Base-by-base conservation (phyloP, 352 stramenopile genomes). In the Globisporangium cederbergense region DNA sequence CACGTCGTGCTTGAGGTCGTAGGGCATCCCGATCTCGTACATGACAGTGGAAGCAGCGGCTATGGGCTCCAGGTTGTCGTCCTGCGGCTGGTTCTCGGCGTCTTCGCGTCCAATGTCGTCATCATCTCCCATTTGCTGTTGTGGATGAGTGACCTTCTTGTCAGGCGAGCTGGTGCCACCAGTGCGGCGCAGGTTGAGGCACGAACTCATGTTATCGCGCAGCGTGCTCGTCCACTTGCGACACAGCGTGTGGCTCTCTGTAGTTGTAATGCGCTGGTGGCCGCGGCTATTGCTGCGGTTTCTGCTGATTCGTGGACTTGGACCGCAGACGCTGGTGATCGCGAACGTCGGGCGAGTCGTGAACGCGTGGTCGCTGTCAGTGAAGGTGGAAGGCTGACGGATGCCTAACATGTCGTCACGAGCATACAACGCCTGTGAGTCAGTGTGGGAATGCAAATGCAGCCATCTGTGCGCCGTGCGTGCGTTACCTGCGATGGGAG, bases 1-100 rank as follows among this genome's bases (percentile, higher is more conserved):
- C 52, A 96, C 71, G 67, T 93, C 85, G 60, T 96, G 88, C 25
- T 85, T 80, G 38, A 95, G 77, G 51, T 68, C 86, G 66, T 87
- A 94, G 20, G 88, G 88, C 38, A 80, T 71, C 6, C 86, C 81
- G 62, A 96, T 95, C 61, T 88, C 81, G 43, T 81, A 69, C 56
- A 75, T 8, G 18, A 45, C 32, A 3, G 25, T 49, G 14, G 43
- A 10, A 8, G 16, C 5, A 20, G 13, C n/a, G 8, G 46, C 20
- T 8, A 16, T 63, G 32, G 65, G 58, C 18, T 70, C 56, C 18
- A 78, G 54, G 63, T 75, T 75, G 30, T 83, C 75, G 40, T 65
- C 57, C 51, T 65, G 56, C 40, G 57, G 64, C 16, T 64, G 56
- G 20, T 49, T 58, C 52, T 58, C 52, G 22, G 14, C 11, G 32